These are phyloP conservation scores for Setaria italica DNA, from an alignment of 202 grass and related monocot species.

Conservation along the genomic window DNA sequence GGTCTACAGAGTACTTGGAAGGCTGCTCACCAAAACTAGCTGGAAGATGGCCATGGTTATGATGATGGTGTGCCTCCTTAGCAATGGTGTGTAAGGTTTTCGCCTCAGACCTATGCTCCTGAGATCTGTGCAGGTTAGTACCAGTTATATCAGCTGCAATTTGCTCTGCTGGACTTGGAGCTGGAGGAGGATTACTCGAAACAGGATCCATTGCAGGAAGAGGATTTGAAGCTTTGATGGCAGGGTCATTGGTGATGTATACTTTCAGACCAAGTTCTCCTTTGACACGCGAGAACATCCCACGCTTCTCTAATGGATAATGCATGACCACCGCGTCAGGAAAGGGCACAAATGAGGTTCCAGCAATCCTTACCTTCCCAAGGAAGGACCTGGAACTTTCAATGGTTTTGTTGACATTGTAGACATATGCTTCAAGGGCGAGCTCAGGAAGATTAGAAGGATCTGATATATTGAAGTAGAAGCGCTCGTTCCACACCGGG, in stretches of 20 bases:
- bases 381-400: conserved; percentile 70
- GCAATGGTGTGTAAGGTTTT: conserved; percentile 65
- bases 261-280: conserved; percentile 91
- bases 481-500: conserved; percentile 82
- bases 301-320: conserved; percentile 89
- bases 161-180: conserved; percentile 58
- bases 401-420: conserved; percentile 68
- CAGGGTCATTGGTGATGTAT: conserved; percentile 85
- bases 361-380: conserved; percentile 87
- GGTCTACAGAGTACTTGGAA: conserved; percentile 64
- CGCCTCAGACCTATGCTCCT: conserved; percentile 53
- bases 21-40: conserved; percentile 60
- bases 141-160: conserved; percentile 62
- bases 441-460: conserved; percentile 79
- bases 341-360: conserved; percentile 89
- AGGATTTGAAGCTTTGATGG: conserved; percentile 82
- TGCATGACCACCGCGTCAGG: conserved; percentile 80
- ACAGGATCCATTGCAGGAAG: conserved; percentile 75
- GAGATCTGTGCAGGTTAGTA: conserved; percentile 52
- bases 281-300: conserved; percentile 87
- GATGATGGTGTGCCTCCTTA: conserved; percentile 61
- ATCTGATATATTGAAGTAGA: conserved; percentile 90
- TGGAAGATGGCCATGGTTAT: conserved; percentile 55
- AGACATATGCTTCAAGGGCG: conserved; percentile 88
- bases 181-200: conserved; percentile 56